Evolutionary conservation across 352 stramenopile species (phyloP).

Genomic region (Halophytophthora polymorphica): DNA sequence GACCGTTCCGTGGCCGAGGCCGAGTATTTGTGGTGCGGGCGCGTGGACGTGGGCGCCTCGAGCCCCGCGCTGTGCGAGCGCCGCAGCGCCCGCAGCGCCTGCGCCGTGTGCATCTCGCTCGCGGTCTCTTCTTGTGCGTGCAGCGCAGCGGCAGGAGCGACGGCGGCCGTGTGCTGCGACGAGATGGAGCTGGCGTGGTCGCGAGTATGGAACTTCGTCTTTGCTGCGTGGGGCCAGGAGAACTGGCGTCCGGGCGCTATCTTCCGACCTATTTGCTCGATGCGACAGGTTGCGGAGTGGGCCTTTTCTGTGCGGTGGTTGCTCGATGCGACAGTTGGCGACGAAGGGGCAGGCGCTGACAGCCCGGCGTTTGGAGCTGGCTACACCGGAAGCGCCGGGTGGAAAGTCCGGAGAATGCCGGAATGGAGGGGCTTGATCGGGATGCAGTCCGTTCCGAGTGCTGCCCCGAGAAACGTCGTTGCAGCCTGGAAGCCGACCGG

Average conservation of each 20-base stretch:
- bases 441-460: too few species aligned
- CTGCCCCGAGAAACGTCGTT: too few species aligned
- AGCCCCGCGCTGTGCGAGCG: conserved; percentile 45
- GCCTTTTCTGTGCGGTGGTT: too few species aligned
- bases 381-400: too few species aligned
- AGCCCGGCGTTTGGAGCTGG: too few species aligned
- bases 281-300: conserved; percentile 18
- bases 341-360: too few species aligned
- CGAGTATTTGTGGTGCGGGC: conserved; percentile 16
- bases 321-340: too few species aligned
- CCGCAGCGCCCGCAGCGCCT: conserved; percentile 56
- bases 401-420: too few species aligned
- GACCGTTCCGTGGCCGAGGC: conserved; percentile 29
- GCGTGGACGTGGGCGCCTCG: conserved; percentile 10
- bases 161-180: conserved; percentile 9
- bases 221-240: conserved; percentile 4
- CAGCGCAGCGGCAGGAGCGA: neutral
- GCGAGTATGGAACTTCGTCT: conserved; percentile 9
- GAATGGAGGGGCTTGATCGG: too few species aligned
- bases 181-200: conserved; percentile 1
- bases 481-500: too few species aligned
- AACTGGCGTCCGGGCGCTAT: conserved; percentile 16
- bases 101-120: conserved; percentile 52
- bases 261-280: conserved; percentile 14
- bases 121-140: conserved; percentile 1